Conservation (phyloP, 176 grass and related monocot species). For the Musa itinerans region DNA sequence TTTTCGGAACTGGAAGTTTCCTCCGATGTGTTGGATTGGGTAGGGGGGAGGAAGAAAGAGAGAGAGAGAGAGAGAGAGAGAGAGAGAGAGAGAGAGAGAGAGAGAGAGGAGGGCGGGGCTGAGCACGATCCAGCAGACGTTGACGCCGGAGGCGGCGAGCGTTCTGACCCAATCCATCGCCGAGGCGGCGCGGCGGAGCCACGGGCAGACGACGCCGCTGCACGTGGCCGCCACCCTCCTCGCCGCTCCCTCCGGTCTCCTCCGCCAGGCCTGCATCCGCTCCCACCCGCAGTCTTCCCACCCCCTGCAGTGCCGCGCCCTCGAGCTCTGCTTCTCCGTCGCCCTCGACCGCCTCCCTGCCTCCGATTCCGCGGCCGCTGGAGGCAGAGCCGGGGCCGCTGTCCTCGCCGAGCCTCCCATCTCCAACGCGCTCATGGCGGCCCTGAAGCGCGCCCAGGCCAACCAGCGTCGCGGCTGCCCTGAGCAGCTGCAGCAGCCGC, state of each 20-base stretch:
- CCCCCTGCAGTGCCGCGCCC: constrained; percentile 27
- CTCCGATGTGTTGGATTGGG: background rate
- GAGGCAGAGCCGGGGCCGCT: background rate
- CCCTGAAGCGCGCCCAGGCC: constrained; percentile 29
- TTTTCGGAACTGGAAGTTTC: background rate
- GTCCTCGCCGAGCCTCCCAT: constrained; percentile 13
- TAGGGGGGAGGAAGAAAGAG: background rate
- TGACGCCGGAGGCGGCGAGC: constrained; percentile 27
- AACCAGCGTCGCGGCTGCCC: constrained; percentile 28
- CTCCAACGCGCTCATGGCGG: constrained; percentile 28
- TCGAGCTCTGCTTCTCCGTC: constrained; percentile 29
- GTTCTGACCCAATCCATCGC: constrained; percentile 24
- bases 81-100: background rate
- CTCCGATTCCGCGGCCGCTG: background rate
- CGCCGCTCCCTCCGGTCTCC: constrained; percentile 11
- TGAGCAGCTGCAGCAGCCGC: constrained; percentile 29
- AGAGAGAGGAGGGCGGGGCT: constrained; percentile 25
- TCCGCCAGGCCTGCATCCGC: constrained; percentile 26
- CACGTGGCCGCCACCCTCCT: constrained; percentile 27
- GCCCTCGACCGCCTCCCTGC: constrained; percentile 28
- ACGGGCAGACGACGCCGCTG: constrained; percentile 28
- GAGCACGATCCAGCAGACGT: constrained; percentile 33
- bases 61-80: no score
- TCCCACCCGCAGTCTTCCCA: constrained; percentile 24
- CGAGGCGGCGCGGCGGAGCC: constrained; percentile 22